Evolutionary conservation across 2,329 filamentous ascomycete genomes (phyloP).

Genomic region (Arthrobotrys sphaeroides): DNA sequence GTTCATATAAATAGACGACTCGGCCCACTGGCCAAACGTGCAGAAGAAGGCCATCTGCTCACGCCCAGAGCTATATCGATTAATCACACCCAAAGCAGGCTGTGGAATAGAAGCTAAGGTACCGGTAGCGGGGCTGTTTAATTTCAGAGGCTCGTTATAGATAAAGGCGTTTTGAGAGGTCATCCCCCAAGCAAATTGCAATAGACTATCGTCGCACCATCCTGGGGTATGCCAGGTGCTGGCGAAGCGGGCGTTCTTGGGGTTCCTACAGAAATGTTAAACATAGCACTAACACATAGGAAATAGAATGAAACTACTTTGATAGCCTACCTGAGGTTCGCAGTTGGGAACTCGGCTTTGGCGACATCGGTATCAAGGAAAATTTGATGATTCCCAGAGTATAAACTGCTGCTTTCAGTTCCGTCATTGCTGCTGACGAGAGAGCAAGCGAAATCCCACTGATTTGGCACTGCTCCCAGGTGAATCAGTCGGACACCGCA

Average conservation of each 20-base stretch:
- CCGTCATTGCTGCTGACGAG: constrained; percentile 64
- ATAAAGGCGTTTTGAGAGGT: constrained; percentile 40
- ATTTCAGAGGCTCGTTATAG: constrained; percentile 28
- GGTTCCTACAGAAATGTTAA: constrained; percentile 13
- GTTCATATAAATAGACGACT: constrained; percentile 41
- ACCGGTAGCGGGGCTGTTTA: constrained; percentile 15
- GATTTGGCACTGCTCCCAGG: constrained; percentile 68
- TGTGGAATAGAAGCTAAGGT: neutral
- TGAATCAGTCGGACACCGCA: constrained; percentile 70
- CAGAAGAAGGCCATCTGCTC: constrained; percentile 73
- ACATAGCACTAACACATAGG: neutral
- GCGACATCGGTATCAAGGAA: constrained; percentile 61
- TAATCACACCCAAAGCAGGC: constrained; percentile 69
- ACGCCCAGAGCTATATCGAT: constrained; percentile 66
- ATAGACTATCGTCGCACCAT: constrained; percentile 29
- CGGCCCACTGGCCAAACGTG: constrained; percentile 67
- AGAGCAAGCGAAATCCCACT: constrained; percentile 64
- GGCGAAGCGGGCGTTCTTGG: constrained; percentile 41
- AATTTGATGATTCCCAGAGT: constrained; percentile 30
- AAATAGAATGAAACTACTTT: neutral
- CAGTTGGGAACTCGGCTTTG: constrained; percentile 66
- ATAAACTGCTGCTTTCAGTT: constrained; percentile 63
- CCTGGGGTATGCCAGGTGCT: constrained; percentile 41
- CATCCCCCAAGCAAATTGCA: constrained; percentile 33
- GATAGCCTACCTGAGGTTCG: constrained; percentile 64